Percentiles rank a stretch among this genome's conserved stretches.
These are phyloP conservation scores for Penicillium sp. DNA, from an alignment of 2,329 filamentous ascomycete genomes.

Conservation along the genomic window DNA sequence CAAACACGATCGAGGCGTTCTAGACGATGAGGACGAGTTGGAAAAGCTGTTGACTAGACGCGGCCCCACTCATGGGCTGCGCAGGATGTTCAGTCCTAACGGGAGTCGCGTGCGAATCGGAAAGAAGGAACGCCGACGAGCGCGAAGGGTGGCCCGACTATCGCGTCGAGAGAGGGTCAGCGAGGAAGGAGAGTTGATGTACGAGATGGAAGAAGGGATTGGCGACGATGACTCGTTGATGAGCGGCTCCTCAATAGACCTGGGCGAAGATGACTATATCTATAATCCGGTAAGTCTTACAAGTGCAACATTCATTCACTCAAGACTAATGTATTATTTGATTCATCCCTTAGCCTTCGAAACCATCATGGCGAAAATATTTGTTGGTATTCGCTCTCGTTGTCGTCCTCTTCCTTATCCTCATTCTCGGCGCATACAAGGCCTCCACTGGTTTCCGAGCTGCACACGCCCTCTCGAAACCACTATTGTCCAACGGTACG, in stretches of 20 bases:
- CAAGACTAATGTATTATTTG: background rate
- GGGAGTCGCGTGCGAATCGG: slow-evolving; percentile 53
- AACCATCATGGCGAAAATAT: slow-evolving; percentile 33
- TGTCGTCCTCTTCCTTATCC: slow-evolving; percentile 53
- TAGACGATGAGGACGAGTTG: slow-evolving; percentile 71
- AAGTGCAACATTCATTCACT: background rate
- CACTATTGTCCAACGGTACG: slow-evolving; percentile 71
- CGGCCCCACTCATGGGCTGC: slow-evolving; percentile 36
- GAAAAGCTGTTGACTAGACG: slow-evolving; percentile 49
- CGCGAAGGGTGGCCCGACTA: slow-evolving; percentile 46
- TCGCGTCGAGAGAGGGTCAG: slow-evolving; percentile 54
- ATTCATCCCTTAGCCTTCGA: slow-evolving; percentile 13
- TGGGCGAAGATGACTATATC: slow-evolving; percentile 44
- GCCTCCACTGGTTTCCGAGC: slow-evolving; percentile 46
- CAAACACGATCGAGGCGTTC: slow-evolving; percentile 67
- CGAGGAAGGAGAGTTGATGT: slow-evolving; percentile 78
- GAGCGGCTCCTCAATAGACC: slow-evolving; percentile 59
- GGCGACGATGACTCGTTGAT: slow-evolving; percentile 62
- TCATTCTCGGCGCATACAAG: slow-evolving; percentile 58
- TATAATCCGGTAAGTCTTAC: slow-evolving; percentile 27
- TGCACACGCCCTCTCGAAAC: slow-evolving; percentile 21
- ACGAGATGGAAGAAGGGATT: slow-evolving; percentile 81
- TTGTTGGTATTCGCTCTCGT: slow-evolving; percentile 48
- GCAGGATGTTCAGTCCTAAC: slow-evolving; percentile 43
- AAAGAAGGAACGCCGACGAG: slow-evolving; percentile 51